Conservation (phyloP, 228 moss, liverwort and hornwort species). For the Sphagnum fallax region DNA sequence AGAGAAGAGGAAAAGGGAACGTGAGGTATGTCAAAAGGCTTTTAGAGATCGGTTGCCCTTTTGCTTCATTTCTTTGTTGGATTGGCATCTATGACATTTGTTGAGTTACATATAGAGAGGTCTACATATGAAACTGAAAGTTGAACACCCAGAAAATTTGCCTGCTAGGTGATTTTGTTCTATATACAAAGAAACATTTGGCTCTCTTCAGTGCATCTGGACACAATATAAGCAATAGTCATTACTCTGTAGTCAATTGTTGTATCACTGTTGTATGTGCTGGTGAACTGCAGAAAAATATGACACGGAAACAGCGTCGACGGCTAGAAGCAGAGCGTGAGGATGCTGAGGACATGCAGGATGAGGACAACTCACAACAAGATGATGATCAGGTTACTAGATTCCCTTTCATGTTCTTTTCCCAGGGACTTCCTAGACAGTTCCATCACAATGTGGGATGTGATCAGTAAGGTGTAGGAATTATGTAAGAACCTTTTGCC, state of each 20-base stretch:
- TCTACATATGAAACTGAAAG: no score
- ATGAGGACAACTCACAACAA: constrained; percentile 23
- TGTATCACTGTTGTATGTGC: no score
- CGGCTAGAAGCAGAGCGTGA: constrained; percentile 85
- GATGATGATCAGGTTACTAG: constrained; percentile 29
- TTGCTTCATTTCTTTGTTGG: background rate
- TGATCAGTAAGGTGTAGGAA: background rate
- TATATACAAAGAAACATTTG: no score
- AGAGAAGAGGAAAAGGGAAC: constrained; percentile 71
- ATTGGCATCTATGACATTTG: no score
- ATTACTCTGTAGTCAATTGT: no score
- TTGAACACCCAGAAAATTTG: no score
- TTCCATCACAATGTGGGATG: background rate
- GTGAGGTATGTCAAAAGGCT: constrained; percentile 46
- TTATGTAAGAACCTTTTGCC: background rate
- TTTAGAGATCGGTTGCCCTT: background rate
- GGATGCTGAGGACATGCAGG: constrained; percentile 34
- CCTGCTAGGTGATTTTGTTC: no score
- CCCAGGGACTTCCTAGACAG: no score
- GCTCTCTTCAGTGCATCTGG: no score
- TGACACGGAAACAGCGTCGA: constrained; percentile 84
- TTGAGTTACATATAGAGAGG: no score
- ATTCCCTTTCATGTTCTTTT: background rate
- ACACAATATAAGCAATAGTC: no score
- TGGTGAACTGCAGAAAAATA: constrained; percentile 45